Evolutionary conservation across 768 basidiomycete species (phyloP).

Genomic region (Fomitopsis serialis): DNA sequence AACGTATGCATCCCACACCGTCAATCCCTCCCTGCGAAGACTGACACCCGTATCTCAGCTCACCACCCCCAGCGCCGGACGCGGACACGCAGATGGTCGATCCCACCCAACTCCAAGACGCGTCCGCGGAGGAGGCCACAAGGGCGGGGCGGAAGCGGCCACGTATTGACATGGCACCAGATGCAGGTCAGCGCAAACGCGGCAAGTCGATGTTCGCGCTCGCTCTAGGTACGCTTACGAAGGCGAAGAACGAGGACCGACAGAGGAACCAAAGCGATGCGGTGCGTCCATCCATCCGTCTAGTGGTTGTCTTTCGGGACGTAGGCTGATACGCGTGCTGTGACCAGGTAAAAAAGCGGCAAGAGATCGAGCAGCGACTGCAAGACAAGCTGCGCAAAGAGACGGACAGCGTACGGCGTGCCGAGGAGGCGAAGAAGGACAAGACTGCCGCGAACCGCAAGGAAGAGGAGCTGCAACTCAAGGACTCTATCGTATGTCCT

Average conservation of each 20-base stretch:
- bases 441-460: conserved; percentile 69
- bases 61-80: not conserved
- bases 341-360: conserved; percentile 73
- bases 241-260: conserved; percentile 84
- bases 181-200: conserved; percentile 51
- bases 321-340: not conserved
- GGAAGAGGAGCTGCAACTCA: conserved; percentile 78
- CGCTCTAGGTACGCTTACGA: conserved; percentile 76
- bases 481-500: conserved; percentile 69
- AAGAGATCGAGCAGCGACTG: conserved; percentile 78
- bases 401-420: conserved; percentile 78
- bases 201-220: conserved; percentile 88
- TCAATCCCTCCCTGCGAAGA: too few species aligned
- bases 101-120: conserved; percentile 7
- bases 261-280: conserved; percentile 83
- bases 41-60: too few species aligned
- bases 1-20: not conserved
- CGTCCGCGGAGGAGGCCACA: conserved; percentile 22
- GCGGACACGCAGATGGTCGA: conserved; percentile 15
- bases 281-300: conserved; percentile 35
- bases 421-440: conserved; percentile 84
- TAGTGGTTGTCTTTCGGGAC: not conserved
- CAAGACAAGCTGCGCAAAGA: conserved; percentile 82
- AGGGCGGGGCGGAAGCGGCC: conserved; percentile 54
- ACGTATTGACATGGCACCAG: conserved; percentile 59